Evolutionary conservation across 768 basidiomycete genomes (phyloP), one percentile per base, ranked within the genome.

Genomic region (Mycena albidolilacea): DNA sequence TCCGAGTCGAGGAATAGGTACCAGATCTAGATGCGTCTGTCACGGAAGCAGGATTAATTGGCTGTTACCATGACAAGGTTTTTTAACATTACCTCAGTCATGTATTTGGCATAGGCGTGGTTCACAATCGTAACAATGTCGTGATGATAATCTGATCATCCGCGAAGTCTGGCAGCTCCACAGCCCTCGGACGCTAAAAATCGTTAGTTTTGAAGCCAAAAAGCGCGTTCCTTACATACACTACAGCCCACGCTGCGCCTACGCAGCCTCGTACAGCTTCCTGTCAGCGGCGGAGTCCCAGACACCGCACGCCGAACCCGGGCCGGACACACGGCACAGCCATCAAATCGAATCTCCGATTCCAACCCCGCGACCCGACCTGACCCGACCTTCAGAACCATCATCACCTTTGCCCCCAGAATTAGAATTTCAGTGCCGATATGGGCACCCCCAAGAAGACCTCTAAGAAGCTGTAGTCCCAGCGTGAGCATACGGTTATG

Each of bases 391-490:
- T n/a, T 38, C 59, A 35, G n/a, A 30, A 69, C 72, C 68, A 73
- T 64, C 50, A 73, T 54, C 64, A 73, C 72, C 30, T 21, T n/a
- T 61, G 35, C 57, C 43, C 41, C 38, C 57, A 72, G 64, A 72
- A 30, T 35, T 72, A 71, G 70, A 66, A 50, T 41, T 58, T 23
- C 6, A 9, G 38, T 9, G 21, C 60, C 15, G 35, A 61, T 43
- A 78, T 78, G 76, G 78, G 73, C 44, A 72, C 74, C 60, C 74
- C 66, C 50, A 78, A 78, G 76, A 75, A 70, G 70, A 75, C 19
- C 43, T 11, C 69, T 10, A 74, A 70, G 70, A 78, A 75, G 63
- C 58, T 54, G 15, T 76, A 78, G 68, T 44, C 70, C 3, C 77
- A 79, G 59, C 41, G 78, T 77, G 54, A 64, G n/a, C n/a, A n/a